Evolutionary conservation across 129 eudicot species (phyloP).

Genomic region (Cynara cardunculus): DNA sequence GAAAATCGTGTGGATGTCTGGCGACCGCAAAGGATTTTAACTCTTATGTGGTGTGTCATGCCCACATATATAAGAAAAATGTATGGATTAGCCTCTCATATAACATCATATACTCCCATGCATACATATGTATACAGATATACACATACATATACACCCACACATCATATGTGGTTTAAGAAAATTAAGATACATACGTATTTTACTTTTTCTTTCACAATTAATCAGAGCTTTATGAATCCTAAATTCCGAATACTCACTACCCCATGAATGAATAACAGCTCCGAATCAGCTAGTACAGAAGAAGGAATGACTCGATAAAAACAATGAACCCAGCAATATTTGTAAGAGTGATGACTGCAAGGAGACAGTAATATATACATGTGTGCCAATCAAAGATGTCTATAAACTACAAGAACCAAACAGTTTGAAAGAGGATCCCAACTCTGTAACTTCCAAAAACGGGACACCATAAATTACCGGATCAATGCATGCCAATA

Average conservation of each 20-base stretch:
- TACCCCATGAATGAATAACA: neutral
- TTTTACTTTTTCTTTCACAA: neutral
- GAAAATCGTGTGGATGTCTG: neutral
- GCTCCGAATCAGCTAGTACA: neutral
- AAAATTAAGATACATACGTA: neutral
- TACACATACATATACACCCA: neutral
- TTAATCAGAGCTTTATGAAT: neutral
- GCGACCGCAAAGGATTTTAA: neutral
- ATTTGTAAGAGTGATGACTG: neutral
- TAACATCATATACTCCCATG: neutral
- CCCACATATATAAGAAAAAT: neutral
- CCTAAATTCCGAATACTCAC: neutral
- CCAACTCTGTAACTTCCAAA: conserved; percentile 2
- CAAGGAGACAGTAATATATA: neutral
- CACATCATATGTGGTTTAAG: neutral
- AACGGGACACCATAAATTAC: neutral
- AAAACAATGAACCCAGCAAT: neutral
- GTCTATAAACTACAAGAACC: neutral
- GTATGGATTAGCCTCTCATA: neutral
- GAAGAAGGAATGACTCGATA: neutral
- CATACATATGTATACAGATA: conserved; percentile 7
- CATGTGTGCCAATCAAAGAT: neutral
- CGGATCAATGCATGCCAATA: neutral
- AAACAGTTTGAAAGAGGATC: neutral
- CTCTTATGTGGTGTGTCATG: neutral